Evolutionary conservation across 2,329 filamentous ascomycete genomes (phyloP).

Genomic region (Zymoseptoria crescenta): DNA sequence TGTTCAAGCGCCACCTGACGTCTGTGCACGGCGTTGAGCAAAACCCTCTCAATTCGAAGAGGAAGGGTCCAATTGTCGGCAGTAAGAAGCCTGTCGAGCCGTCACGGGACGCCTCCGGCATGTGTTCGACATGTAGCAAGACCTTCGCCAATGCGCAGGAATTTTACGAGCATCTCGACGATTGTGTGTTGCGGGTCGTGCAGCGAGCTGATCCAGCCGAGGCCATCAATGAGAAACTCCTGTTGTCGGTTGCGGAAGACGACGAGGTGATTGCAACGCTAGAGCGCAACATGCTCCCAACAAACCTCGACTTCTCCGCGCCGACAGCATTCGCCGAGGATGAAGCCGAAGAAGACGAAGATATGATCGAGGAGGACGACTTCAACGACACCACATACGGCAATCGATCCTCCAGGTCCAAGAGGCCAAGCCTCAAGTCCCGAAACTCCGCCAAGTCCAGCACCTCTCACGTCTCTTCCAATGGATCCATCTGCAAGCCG

Average conservation of each 20-base stretch:
- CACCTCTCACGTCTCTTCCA: constrained; percentile 35
- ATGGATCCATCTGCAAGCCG: constrained; percentile 30
- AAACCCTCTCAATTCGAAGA: constrained; percentile 82
- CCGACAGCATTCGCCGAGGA: constrained; percentile 43
- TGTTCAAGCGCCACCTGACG: constrained; percentile 90
- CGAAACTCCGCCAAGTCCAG: constrained; percentile 40
- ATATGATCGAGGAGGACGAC: constrained; percentile 46
- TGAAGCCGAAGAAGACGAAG: constrained; percentile 52
- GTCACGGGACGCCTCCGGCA: constrained; percentile 69
- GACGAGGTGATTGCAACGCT: constrained; percentile 50
- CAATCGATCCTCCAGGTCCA: constrained; percentile 37
- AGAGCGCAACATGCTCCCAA: constrained; percentile 50
- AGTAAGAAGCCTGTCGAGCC: constrained; percentile 62
- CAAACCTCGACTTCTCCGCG: constrained; percentile 38
- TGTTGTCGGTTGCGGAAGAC: constrained; percentile 53
- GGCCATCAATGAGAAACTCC: constrained; percentile 48
- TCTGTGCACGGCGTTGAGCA: constrained; percentile 89
- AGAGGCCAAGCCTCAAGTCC: constrained; percentile 41
- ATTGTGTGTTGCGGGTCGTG: constrained; percentile 58
- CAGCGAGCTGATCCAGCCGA: constrained; percentile 51
- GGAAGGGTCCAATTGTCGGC: constrained; percentile 49
- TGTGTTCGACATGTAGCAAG: constrained; percentile 83
- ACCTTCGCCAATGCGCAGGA: constrained; percentile 84
- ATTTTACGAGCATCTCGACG: constrained; percentile 90
- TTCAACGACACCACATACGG: constrained; percentile 49